Evolutionary conservation across 139 green algal species (phyloP).

Genomic region (Closterium sp.): DNA sequence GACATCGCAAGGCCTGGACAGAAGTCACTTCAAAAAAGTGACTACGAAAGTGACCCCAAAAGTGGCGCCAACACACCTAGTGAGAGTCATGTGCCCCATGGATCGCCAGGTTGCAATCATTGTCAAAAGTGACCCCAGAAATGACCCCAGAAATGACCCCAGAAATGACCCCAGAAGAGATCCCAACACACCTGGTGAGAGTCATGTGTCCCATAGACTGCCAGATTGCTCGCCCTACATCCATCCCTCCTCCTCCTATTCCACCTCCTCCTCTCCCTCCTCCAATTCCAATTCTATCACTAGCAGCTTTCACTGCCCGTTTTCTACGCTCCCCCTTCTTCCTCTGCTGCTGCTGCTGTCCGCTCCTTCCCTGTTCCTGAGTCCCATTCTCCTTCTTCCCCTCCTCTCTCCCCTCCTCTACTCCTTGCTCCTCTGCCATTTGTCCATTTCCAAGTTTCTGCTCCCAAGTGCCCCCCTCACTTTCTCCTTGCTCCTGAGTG

Average conservation of each 20-base stretch:
- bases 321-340: background rate
- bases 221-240: constrained; percentile 37
- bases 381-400: no score
- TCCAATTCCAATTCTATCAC: background rate
- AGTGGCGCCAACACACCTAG: no score
- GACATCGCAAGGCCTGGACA: background rate
- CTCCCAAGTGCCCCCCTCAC: background rate
- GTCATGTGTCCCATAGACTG: constrained; percentile 20
- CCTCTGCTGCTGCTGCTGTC: background rate
- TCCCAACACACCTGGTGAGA: background rate
- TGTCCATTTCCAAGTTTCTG: background rate
- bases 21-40: no score
- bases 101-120: no score
- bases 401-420: no score
- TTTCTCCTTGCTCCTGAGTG: background rate
- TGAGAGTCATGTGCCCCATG: no score
- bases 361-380: no score
- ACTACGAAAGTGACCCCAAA: no score
- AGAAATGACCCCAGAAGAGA: no score
- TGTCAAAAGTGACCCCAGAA: no score
- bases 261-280: background rate
- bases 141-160: no score
- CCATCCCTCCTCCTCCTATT: background rate
- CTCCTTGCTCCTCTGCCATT: background rate
- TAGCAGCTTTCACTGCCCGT: background rate